Evolutionary conservation across 169 alveolate genomes (phyloP).

Genomic region (Babesia ovata): DNA sequence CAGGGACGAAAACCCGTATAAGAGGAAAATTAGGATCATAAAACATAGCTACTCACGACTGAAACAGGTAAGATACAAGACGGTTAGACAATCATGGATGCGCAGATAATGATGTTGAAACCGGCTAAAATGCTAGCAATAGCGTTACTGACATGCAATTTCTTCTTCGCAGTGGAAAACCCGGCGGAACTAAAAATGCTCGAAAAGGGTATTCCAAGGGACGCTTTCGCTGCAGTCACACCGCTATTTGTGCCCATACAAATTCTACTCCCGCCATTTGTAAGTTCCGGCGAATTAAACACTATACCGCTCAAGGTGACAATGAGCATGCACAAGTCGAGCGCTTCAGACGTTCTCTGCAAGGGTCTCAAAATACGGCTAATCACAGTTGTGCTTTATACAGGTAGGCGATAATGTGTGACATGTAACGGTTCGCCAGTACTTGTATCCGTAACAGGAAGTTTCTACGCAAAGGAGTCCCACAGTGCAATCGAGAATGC

Average conservation of each 20-base stretch:
- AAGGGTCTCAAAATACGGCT: slow-evolving; percentile 15
- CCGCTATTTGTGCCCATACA: slow-evolving; percentile 72
- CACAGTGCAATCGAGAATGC: background rate
- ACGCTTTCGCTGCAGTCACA: slow-evolving; percentile 69
- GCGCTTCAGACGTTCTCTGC: slow-evolving; percentile 16
- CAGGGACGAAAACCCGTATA: slow-evolving; percentile 4
- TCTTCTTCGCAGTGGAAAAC: slow-evolving; percentile 72
- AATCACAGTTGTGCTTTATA: slow-evolving; percentile 1
- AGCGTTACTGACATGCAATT: slow-evolving; percentile 52
- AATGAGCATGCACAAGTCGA: slow-evolving; percentile 12
- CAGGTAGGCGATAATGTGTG: background rate
- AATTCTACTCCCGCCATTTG: slow-evolving; percentile 73
- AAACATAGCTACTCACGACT: slow-evolving; percentile 34
- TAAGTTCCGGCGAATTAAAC: slow-evolving; percentile 38
- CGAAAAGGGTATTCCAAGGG: slow-evolving; percentile 73
- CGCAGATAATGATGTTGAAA: slow-evolving; percentile 55
- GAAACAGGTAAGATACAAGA: slow-evolving; percentile 60
- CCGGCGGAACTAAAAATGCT: slow-evolving; percentile 76
- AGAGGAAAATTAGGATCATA: slow-evolving; percentile 5
- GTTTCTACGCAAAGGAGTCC: slow-evolving; percentile 20
- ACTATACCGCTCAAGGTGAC: slow-evolving; percentile 1
- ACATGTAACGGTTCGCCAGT: slow-evolving; percentile 2
- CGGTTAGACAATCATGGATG: slow-evolving; percentile 36
- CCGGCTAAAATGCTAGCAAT: slow-evolving; percentile 71
- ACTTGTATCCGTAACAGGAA: slow-evolving; percentile 27